phyloP scores from a whole-genome alignment of 495 filamentous ascomycete genomes.

The Barbatosphaeria neglecta region DNA sequence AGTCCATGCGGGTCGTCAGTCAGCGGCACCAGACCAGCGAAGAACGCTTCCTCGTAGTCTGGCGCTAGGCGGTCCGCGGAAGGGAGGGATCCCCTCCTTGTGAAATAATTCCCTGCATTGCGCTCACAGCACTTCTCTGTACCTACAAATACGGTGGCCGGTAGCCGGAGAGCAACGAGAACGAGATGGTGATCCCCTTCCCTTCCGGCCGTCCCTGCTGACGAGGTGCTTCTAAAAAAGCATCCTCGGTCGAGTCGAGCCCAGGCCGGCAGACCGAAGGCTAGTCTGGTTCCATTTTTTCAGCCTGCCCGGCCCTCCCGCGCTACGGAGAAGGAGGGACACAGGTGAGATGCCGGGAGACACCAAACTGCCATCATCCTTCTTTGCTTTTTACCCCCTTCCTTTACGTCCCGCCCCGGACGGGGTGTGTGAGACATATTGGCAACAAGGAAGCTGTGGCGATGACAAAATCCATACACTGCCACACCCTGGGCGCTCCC shows the following conservation, averaged over 20 bases:
- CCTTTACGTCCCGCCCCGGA: not conserved
- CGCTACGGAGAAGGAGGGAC: too few relatives aligned
- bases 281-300: not conserved
- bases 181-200: not conserved
- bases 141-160: not conserved
- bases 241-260: too few relatives aligned
- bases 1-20: too few relatives aligned
- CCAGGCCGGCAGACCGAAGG: too few relatives aligned
- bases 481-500: not conserved
- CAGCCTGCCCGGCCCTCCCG: not conserved
- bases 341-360: too few relatives aligned
- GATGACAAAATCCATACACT: not conserved
- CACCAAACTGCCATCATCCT: too few relatives aligned
- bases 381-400: not conserved
- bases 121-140: not conserved
- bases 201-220: not conserved
- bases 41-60: too few relatives aligned
- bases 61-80: too few relatives aligned
- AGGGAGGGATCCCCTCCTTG: too few relatives aligned
- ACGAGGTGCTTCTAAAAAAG: not conserved
- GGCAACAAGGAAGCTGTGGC: not conserved
- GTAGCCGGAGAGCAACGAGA: too few relatives aligned
- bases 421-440: not conserved
- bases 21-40: too few relatives aligned
- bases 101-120: too few relatives aligned